These are phyloP conservation scores for Trichosporon asahii DNA, from an alignment of 1,284 basidiomycete genomes.

Conservation along the genomic window DNA sequence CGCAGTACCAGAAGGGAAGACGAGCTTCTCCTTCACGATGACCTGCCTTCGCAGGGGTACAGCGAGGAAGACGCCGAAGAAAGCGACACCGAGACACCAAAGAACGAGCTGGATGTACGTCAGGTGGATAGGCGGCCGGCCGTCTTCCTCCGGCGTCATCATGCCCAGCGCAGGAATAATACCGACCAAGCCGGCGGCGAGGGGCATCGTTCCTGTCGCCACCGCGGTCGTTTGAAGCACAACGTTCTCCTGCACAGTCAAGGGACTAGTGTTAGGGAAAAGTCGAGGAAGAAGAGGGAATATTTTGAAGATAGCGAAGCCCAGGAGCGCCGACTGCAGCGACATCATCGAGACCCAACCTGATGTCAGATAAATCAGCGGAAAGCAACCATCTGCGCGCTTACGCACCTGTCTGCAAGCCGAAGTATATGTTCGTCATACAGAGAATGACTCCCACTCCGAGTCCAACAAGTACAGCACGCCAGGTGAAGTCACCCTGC, in stretches of 20 bases:
- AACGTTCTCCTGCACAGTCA: constrained; percentile 85
- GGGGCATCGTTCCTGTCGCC: constrained; percentile 77
- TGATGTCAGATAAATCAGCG: constrained; percentile 11
- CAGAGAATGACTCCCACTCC: constrained; percentile 48
- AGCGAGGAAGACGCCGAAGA: constrained; percentile 93
- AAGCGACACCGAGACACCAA: constrained; percentile 72
- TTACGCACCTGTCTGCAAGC: constrained; percentile 46
- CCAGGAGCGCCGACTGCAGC: constrained; percentile 84
- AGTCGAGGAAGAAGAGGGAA: constrained; percentile 58
- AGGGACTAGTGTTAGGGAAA: constrained; percentile 49
- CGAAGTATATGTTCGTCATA: constrained; percentile 53
- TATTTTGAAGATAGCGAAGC: constrained; percentile 74
- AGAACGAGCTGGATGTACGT: constrained; percentile 67
- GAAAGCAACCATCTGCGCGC: background rate
- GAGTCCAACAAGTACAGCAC: constrained; percentile 49
- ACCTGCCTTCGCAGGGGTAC: constrained; percentile 91
- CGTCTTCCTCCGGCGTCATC: constrained; percentile 70
- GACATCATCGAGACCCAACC: constrained; percentile 70
- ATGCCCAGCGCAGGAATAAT: constrained; percentile 86
- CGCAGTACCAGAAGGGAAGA: constrained; percentile 93
- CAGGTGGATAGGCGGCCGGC: constrained; percentile 67
- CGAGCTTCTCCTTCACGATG: constrained; percentile 89
- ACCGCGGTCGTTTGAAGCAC: constrained; percentile 94
- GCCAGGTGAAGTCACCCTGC: constrained; percentile 46
- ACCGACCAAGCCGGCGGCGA: constrained; percentile 91